Evolutionary conservation across 345 rosid genomes (phyloP).

Genomic region (Reutealis trisperma): DNA sequence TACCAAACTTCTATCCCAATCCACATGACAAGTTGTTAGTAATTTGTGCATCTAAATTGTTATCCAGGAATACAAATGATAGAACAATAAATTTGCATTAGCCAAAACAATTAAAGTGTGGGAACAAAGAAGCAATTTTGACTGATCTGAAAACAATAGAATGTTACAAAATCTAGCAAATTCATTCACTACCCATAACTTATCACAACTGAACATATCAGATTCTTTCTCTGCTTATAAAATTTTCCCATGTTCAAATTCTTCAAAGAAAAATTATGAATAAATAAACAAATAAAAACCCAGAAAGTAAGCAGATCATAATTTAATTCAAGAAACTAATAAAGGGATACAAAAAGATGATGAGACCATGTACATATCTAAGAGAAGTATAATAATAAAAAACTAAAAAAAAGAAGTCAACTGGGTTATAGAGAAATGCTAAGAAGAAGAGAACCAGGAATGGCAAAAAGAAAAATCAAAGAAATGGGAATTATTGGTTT

Average conservation of each 20-base stretch:
- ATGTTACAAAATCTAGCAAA: background rate
- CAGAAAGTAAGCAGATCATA: background rate
- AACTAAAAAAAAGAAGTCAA: conserved; percentile 2
- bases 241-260: background rate
- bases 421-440: background rate
- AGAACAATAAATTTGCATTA: background rate
- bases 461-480: background rate
- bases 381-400: too few species aligned
- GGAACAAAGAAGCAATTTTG: too few species aligned
- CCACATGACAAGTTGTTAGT: background rate
- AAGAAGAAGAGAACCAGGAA: background rate
- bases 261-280: background rate
- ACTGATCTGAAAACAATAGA: too few species aligned
- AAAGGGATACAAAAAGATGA: background rate
- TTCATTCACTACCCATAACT: background rate
- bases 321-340: background rate
- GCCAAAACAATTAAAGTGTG: too few species aligned
- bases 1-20: background rate
- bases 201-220: background rate
- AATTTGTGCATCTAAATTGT: background rate
- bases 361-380: background rate
- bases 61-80: background rate
- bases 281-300: background rate
- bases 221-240: background rate
- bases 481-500: background rate